Percentiles rank a stretch among this genome's conserved stretches.
These are phyloP conservation scores for Mucor saturninus DNA, from an alignment of 371 early-diverging fungal genomes.

Conservation along the genomic window DNA sequence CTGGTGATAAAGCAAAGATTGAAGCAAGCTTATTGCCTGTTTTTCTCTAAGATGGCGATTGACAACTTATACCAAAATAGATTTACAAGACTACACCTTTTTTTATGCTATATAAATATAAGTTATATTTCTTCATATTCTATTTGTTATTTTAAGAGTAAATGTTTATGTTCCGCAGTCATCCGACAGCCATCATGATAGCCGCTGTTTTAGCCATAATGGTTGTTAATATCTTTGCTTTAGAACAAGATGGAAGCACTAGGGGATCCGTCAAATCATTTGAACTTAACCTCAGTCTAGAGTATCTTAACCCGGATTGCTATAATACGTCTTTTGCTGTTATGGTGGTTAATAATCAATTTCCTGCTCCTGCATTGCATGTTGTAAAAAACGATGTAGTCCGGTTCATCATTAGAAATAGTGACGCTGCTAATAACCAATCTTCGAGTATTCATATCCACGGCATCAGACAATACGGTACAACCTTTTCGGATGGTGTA, in stretches of 20 bases:
- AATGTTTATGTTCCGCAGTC: no score
- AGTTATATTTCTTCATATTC: neutral
- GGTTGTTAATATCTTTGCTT: neutral
- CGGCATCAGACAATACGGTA: constrained; percentile 46
- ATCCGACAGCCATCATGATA: no score
- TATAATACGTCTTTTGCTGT: constrained; percentile 12
- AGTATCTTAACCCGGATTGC: constrained; percentile 40
- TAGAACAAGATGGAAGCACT: neutral
- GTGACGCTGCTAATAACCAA: constrained; percentile 11
- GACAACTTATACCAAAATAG: no score
- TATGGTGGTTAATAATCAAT: constrained; percentile 44
- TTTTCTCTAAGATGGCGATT: neutral
- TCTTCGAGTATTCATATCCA: constrained; percentile 46
- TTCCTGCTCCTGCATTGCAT: constrained; percentile 49
- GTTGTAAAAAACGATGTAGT: constrained; percentile 44
- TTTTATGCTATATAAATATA: neutral
- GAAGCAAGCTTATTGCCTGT: neutral
- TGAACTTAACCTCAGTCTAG: constrained; percentile 22
- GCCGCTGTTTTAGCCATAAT: no score
- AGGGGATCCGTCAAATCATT: constrained; percentile 7
- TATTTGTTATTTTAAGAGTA: no score
- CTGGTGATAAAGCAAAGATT: no score
- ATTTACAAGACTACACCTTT: neutral
- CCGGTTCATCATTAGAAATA: constrained; percentile 41
- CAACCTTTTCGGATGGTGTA: constrained; percentile 57